These are phyloP conservation scores for Tripterygium wilfordii DNA, from an alignment of 177 flowering plant species.

Conservation along the genomic window DNA sequence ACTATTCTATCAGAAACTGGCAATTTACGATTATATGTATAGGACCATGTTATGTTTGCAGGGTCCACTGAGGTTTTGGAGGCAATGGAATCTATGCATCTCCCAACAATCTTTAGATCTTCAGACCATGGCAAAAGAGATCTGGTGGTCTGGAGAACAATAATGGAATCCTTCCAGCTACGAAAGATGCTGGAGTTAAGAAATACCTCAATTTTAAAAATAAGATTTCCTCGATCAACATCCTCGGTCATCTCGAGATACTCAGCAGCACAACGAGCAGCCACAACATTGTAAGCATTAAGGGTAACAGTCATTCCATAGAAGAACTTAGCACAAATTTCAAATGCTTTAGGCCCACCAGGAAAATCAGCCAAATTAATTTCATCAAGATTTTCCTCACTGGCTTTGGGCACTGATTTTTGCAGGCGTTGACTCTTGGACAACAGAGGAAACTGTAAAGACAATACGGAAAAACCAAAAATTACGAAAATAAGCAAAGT, in stretches of 20 bases:
- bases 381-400: constrained; percentile 51
- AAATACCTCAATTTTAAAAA: constrained; percentile 79
- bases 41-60: constrained; percentile 59
- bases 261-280: constrained; percentile 82
- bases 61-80: constrained; percentile 78
- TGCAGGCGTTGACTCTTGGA: constrained; percentile 73
- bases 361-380: constrained; percentile 56
- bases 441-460: constrained; percentile 67
- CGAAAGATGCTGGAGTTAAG: constrained; percentile 71
- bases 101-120: constrained; percentile 66
- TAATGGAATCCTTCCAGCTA: constrained; percentile 88
- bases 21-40: constrained; percentile 58
- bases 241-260: constrained; percentile 83
- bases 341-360: constrained; percentile 88
- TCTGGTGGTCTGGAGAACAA: constrained; percentile 70
- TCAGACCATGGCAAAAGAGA: constrained; percentile 79
- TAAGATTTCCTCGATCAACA: constrained; percentile 65
- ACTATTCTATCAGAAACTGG: constrained; percentile 29
- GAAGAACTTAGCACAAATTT: constrained; percentile 87
- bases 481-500: too few species aligned
- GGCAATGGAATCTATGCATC: constrained; percentile 85
- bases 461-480: too few species aligned
- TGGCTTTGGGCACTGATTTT: constrained; percentile 44
- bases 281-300: constrained; percentile 79
- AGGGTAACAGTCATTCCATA: constrained; percentile 86